phyloP scores from a whole-genome alignment of 768 basidiomycete species.

The Russula emetica region DNA sequence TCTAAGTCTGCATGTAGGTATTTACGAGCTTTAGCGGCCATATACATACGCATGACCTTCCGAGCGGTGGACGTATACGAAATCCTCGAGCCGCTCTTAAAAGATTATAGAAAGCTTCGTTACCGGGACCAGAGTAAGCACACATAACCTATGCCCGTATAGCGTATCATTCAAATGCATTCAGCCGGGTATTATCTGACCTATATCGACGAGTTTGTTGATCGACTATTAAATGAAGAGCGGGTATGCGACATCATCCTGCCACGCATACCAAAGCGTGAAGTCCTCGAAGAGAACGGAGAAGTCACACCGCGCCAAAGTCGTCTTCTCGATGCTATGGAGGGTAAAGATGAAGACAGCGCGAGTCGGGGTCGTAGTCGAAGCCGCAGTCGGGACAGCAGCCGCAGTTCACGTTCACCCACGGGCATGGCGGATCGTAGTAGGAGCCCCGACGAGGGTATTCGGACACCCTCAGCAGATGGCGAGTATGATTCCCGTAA shows the following conservation, averaged over 20 bases:
- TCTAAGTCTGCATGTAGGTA: conserved; percentile 52
- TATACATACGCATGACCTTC: conserved; percentile 96
- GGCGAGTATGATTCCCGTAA: conserved; percentile 64
- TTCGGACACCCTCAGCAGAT: conserved; percentile 41
- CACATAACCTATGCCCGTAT: not conserved
- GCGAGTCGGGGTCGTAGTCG: conserved; percentile 41
- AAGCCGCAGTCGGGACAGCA: conserved; percentile 34
- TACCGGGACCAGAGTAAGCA: conserved; percentile 69
- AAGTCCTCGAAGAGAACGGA: conserved; percentile 85
- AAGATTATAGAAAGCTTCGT: conserved; percentile 89
- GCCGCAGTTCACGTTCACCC: conserved; percentile 38
- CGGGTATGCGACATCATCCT: conserved; percentile 95
- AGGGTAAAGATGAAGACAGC: conserved; percentile 56
- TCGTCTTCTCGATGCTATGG: conserved; percentile 83
- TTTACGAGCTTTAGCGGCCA: conserved; percentile 83
- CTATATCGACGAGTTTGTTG: conserved; percentile 89
- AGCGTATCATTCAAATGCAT: conserved; percentile 6
- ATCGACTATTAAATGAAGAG: conserved; percentile 79
- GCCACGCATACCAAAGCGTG: conserved; percentile 81
- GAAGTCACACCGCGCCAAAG: conserved; percentile 84
- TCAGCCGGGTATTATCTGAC: conserved; percentile 82
- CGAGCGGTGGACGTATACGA: conserved; percentile 87
- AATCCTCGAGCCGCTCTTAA: conserved; percentile 86
- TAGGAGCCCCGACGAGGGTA: conserved; percentile 32
- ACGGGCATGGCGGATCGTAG: conserved; percentile 34